Conservation (phyloP, 2,329 filamentous ascomycete species). For the Monilinia vaccinii-corymbosi region DNA sequence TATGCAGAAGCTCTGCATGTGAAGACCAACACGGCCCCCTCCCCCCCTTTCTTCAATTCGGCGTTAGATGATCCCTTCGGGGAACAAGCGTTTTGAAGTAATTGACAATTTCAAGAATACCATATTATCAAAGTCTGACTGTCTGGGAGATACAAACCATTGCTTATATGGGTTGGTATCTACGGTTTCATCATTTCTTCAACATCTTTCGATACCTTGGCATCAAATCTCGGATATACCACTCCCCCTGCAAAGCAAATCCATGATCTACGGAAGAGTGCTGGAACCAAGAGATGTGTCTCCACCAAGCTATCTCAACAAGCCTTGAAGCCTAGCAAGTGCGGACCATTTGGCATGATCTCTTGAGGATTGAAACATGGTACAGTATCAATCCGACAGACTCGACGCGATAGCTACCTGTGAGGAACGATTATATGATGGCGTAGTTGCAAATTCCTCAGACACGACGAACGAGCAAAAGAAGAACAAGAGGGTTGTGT, state of each 20-base stretch:
- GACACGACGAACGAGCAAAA: not conserved
- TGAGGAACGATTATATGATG: slow-evolving; percentile 3
- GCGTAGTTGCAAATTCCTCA: not conserved
- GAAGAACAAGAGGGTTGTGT: not conserved
- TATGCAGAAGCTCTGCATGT: not conserved
- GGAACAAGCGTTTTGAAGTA: not conserved
- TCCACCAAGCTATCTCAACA: not conserved
- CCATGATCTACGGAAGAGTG: not conserved
- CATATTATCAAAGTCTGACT: not conserved
- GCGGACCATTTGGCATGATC: slow-evolving; percentile 1
- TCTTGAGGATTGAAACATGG: not conserved
- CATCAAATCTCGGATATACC: slow-evolving; percentile 1
- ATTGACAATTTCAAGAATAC: not conserved
- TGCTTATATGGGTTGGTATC: not conserved
- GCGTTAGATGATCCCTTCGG: not conserved
- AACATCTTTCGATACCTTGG: not conserved
- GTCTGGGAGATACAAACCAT: not conserved
- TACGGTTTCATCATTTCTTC: not conserved
- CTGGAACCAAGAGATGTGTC: not conserved
- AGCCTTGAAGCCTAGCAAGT: not conserved
- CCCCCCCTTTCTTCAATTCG: not conserved
- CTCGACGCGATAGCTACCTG: too few species aligned
- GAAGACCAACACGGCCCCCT: not conserved
- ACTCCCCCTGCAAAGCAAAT: not conserved
- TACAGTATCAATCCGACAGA: not conserved